Percentiles rank a stretch among this genome's conserved stretches.
phyloP scores from a whole-genome alignment of 148 eudicot species.

The Rhododendron williamsianum region DNA sequence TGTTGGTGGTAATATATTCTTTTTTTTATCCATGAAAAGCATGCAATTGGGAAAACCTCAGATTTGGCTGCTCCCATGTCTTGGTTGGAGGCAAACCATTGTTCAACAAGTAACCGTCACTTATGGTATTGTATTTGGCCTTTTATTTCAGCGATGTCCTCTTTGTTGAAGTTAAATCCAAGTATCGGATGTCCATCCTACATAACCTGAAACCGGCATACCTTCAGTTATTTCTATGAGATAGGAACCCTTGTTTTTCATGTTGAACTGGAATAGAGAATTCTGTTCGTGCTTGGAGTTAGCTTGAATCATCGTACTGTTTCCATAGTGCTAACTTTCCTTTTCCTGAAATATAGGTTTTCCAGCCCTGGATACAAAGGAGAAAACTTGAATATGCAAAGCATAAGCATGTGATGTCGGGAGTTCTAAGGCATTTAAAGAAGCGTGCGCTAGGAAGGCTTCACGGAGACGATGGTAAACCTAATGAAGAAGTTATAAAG shows the following conservation, averaged over 20 bases:
- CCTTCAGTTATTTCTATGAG: neutral
- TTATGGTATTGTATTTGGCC: neutral
- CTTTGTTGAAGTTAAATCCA: neutral
- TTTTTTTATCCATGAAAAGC: neutral
- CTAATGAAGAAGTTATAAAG: slow-evolving; percentile 24
- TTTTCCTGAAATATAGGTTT: slow-evolving; percentile 25
- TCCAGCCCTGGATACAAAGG: slow-evolving; percentile 52
- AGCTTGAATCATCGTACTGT: neutral
- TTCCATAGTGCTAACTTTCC: neutral
- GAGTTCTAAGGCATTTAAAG: slow-evolving; percentile 31
- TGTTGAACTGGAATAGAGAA: neutral
- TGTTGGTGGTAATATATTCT: neutral
- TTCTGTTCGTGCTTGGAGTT: neutral
- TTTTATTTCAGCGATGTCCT: neutral
- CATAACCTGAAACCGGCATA: neutral
- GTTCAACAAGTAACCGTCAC: neutral
- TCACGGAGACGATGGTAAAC: slow-evolving; percentile 29
- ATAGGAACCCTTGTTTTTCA: neutral
- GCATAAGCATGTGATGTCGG: slow-evolving; percentile 37
- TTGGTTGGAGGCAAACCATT: neutral
- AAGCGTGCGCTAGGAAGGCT: slow-evolving; percentile 30
- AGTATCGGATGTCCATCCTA: neutral
- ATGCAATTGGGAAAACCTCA: neutral
- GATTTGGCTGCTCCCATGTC: neutral
- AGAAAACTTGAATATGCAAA: slow-evolving; percentile 41